Conservation (phyloP, 2,329 filamentous ascomycete species). For the Ascochyta fabae region DNA sequence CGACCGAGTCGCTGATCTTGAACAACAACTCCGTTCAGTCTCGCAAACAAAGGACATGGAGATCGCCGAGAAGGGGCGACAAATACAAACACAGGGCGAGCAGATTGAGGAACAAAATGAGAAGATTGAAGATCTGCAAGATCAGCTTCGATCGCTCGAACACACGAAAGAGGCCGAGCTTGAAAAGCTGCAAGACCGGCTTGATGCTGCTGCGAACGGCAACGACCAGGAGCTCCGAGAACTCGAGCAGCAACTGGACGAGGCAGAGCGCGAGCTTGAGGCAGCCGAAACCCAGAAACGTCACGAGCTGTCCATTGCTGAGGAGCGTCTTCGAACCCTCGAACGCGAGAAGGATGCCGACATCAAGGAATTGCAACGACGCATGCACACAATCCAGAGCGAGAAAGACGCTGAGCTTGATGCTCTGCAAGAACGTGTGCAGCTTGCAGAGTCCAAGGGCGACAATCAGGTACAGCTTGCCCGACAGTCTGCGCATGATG, state of each 20-base stretch:
- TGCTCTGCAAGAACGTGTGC: slow-evolving; percentile 48
- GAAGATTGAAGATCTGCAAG: slow-evolving; percentile 43
- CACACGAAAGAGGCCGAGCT: slow-evolving; percentile 52
- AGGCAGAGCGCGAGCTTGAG: slow-evolving; percentile 39
- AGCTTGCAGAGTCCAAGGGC: slow-evolving; percentile 49
- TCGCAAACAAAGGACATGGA: slow-evolving; percentile 34
- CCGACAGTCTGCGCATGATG: slow-evolving; percentile 49
- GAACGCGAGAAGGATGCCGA: slow-evolving; percentile 49
- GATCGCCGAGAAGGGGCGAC: slow-evolving; percentile 35
- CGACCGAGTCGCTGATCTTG: slow-evolving; percentile 13
- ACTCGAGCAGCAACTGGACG: slow-evolving; percentile 49
- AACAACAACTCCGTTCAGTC: slow-evolving; percentile 33
- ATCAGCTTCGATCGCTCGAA: slow-evolving; percentile 33
- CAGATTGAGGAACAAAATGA: slow-evolving; percentile 44
- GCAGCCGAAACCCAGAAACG: slow-evolving; percentile 37
- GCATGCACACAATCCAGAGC: slow-evolving; percentile 37
- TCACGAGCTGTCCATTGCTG: slow-evolving; percentile 35
- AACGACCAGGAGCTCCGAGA: slow-evolving; percentile 60
- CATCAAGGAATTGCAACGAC: slow-evolving; percentile 45
- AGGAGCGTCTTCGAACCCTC: slow-evolving; percentile 40
- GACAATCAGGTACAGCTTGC: slow-evolving; percentile 51
- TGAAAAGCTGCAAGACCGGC: slow-evolving; percentile 49
- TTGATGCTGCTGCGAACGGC: slow-evolving; percentile 48
- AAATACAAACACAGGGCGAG: slow-evolving; percentile 40
- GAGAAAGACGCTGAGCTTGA: slow-evolving; percentile 52